Percentiles rank a stretch among this genome's conserved stretches.
These are phyloP conservation scores for Selaginella tamariscina DNA, from an alignment of 75 land plant species.

Conservation along the genomic window DNA sequence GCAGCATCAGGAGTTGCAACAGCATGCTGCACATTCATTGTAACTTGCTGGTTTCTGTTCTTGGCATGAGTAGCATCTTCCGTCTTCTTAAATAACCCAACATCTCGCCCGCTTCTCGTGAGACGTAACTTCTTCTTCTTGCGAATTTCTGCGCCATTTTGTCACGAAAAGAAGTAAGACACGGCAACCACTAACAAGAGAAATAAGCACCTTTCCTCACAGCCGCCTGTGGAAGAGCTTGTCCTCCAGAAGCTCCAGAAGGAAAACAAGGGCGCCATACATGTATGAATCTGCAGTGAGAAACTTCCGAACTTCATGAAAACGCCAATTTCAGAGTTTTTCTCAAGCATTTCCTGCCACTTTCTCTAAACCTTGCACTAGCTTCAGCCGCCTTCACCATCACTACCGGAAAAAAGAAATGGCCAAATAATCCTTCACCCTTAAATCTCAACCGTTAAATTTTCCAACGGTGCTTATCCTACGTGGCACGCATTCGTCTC, in stretches of 20 bases:
- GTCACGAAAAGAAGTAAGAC: background rate
- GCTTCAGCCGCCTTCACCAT: background rate
- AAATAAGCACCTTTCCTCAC: background rate
- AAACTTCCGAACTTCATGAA: conserved; percentile 13
- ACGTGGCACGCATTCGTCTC: background rate
- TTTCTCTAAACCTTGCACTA: background rate
- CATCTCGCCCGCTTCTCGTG: background rate
- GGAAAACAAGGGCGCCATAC: conserved; percentile 12
- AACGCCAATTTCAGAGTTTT: background rate
- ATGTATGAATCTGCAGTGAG: conserved; percentile 6
- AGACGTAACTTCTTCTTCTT: background rate
- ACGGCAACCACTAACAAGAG: conserved; percentile 4
- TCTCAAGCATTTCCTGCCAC: background rate
- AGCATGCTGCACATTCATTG: background rate
- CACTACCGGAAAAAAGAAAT: background rate
- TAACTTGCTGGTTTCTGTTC: background rate
- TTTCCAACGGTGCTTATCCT: background rate
- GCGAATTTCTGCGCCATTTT: conserved; percentile 4
- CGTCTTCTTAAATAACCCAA: background rate
- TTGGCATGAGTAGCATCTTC: background rate
- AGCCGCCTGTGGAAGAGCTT: background rate
- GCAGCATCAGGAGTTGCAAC: conserved; percentile 9
- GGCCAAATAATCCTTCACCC: background rate
- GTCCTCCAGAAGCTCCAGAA: background rate
- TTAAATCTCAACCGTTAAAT: background rate